Conservation (phyloP, 2,329 filamentous ascomycete genomes). For the Drechmeria coniospora region DNA sequence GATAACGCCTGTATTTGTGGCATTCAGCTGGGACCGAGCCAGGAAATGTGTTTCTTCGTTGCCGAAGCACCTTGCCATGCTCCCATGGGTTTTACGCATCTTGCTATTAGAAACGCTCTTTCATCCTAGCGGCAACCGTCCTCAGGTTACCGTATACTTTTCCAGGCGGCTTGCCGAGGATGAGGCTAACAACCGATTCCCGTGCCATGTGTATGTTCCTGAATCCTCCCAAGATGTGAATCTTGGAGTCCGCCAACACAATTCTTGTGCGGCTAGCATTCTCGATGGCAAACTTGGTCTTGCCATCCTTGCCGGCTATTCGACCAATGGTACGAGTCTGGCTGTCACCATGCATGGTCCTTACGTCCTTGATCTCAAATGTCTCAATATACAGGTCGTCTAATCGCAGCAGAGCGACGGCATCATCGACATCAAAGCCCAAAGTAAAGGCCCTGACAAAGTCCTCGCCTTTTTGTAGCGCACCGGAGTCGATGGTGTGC, state of each 20-base stretch:
- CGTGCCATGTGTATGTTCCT: conserved; percentile 79
- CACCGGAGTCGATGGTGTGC: conserved; percentile 64
- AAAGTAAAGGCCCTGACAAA: conserved; percentile 85
- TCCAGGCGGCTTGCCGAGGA: conserved; percentile 48
- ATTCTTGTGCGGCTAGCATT: conserved; percentile 80
- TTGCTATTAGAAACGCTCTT: conserved; percentile 64
- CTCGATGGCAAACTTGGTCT: conserved; percentile 77
- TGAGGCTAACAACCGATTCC: conserved; percentile 32
- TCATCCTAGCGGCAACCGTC: conserved; percentile 85
- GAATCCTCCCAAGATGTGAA: conserved; percentile 88
- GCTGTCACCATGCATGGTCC: conserved; percentile 74
- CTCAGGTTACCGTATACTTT: conserved; percentile 80
- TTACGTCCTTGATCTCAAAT: conserved; percentile 93
- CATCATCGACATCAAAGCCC: conserved; percentile 91
- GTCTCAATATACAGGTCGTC: conserved; percentile 55
- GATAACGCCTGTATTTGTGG: too few species aligned
- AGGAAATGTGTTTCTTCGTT: too few species aligned
- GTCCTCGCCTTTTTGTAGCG: conserved; percentile 89
- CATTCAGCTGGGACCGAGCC: too few species aligned
- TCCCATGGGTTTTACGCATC: neutral
- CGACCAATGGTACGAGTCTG: conserved; percentile 70
- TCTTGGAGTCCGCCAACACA: conserved; percentile 80
- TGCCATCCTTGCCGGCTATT: conserved; percentile 60
- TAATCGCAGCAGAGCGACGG: conserved; percentile 61
- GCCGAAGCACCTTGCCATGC: too few species aligned